These are phyloP conservation scores for Linanthus parryae DNA, from an alignment of 148 eudicot genomes.

Conservation along the genomic window DNA sequence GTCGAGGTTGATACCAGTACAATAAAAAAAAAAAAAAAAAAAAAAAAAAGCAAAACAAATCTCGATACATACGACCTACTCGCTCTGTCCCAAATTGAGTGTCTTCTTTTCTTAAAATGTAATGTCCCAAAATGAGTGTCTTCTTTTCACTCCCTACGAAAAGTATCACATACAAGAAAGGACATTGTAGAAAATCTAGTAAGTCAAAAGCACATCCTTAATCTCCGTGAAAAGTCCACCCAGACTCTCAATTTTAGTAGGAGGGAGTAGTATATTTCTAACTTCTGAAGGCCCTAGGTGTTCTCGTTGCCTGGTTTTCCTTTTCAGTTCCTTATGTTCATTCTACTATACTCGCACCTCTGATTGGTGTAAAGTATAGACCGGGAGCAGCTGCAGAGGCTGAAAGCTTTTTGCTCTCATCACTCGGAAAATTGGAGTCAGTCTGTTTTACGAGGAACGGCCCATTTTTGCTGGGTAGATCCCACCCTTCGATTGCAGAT, in stretches of 20 bases:
- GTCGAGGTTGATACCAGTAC: no score
- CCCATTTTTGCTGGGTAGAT: conserved; percentile 60
- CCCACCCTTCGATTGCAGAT: conserved; percentile 85
- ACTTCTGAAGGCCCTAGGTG: neutral
- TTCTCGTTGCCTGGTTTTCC: no score
- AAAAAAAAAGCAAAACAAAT: no score
- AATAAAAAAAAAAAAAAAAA: no score
- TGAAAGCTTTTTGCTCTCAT: conserved; percentile 36
- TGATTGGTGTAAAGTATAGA: conserved; percentile 35
- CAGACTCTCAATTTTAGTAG: neutral
- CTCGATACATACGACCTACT: no score
- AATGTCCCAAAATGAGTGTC: no score
- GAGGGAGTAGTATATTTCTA: neutral
- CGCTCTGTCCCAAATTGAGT: no score
- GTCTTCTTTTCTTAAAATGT: no score
- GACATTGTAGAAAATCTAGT: no score
- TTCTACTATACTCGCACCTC: conserved; percentile 35
- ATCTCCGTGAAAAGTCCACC: neutral
- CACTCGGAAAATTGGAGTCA: conserved; percentile 56
- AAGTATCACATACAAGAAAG: no score
- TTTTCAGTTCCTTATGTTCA: conserved; percentile 46
- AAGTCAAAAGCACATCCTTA: no score
- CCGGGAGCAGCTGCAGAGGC: conserved; percentile 46
- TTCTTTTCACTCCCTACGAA: no score
- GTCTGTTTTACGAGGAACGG: conserved; percentile 62